Percentiles rank a stretch among this genome's conserved stretches.
Evolutionary conservation across 208 protist genomes (phyloP).

Genomic region (Phytomonas francai): DNA sequence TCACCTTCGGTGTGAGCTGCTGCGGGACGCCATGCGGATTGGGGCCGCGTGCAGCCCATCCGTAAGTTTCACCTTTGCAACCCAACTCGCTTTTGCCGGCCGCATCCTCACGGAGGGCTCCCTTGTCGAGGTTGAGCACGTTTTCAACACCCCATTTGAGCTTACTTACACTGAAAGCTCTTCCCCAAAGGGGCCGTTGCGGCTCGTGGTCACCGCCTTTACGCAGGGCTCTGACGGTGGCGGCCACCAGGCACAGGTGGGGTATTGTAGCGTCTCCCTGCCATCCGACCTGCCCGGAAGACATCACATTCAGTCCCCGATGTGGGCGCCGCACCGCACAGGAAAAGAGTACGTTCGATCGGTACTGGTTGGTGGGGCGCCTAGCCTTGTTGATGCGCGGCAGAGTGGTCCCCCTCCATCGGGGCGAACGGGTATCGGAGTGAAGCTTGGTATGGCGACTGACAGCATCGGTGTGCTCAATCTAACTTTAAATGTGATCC

Average conservation of each 20-base stretch:
- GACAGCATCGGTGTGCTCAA: constrained; percentile 37
- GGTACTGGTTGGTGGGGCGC: constrained; percentile 48
- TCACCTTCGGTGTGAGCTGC: constrained; percentile 41
- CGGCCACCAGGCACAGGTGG: constrained; percentile 45
- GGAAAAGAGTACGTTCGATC: constrained; percentile 53
- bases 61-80: constrained; percentile 23
- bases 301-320: constrained; percentile 23
- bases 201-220: constrained; percentile 46
- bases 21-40: constrained; percentile 15
- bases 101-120: constrained; percentile 32
- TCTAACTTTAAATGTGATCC: constrained; percentile 40
- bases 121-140: constrained; percentile 40
- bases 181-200: constrained; percentile 27
- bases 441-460: constrained; percentile 34
- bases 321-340: constrained; percentile 55
- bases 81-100: constrained; percentile 48
- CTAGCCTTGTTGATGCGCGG: constrained; percentile 37
- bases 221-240: constrained; percentile 32
- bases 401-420: constrained; percentile 21
- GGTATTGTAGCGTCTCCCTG: constrained; percentile 47
- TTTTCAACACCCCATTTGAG: constrained; percentile 68
- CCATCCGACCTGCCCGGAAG: constrained; percentile 35
- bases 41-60: constrained; percentile 6
- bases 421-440: constrained; percentile 25
- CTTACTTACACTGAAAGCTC: constrained; percentile 23